Evolutionary conservation across 192 early-diverging fungal species (phyloP).

Genomic region (Geranomyces variabilis): DNA sequence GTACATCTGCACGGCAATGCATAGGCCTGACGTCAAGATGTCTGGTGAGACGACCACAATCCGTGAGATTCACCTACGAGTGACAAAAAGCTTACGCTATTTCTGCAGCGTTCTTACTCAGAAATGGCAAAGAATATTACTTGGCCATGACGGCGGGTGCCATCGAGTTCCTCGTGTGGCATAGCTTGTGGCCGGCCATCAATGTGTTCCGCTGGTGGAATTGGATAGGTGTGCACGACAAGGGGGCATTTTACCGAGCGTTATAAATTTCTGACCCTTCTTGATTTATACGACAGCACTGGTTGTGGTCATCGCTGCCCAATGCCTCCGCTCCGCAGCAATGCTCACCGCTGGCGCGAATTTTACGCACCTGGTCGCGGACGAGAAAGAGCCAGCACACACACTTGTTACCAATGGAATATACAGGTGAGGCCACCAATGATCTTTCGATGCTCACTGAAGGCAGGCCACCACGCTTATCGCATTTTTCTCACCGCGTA

Average conservation of each 20-base stretch:
- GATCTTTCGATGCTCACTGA: too few relatives aligned
- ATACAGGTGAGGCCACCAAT: conserved; percentile 63
- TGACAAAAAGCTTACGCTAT: conserved; percentile 15
- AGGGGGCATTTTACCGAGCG: too few relatives aligned
- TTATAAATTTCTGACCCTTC: background rate
- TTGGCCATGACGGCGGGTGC: conserved; percentile 66
- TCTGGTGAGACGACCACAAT: conserved; percentile 59
- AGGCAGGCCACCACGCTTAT: too few relatives aligned
- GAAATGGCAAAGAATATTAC: conserved; percentile 74
- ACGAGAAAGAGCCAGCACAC: conserved; percentile 71
- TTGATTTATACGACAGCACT: conserved; percentile 50
- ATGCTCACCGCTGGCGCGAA: conserved; percentile 92
- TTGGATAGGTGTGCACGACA: conserved; percentile 40
- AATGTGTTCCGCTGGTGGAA: conserved; percentile 49
- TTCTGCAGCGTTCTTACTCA: conserved; percentile 69
- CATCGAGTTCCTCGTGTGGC: conserved; percentile 72
- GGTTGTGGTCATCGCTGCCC: conserved; percentile 65
- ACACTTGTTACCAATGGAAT: conserved; percentile 83
- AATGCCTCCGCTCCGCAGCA: conserved; percentile 76
- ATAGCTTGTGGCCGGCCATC: conserved; percentile 60
- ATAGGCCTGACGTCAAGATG: conserved; percentile 69
- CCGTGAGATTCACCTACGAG: background rate
- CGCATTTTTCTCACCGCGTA: background rate
- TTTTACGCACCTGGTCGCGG: conserved; percentile 74
- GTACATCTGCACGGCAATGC: conserved; percentile 84